Conservation (phyloP, 73 alveolate species). For the Paraurostyla sp. region DNA sequence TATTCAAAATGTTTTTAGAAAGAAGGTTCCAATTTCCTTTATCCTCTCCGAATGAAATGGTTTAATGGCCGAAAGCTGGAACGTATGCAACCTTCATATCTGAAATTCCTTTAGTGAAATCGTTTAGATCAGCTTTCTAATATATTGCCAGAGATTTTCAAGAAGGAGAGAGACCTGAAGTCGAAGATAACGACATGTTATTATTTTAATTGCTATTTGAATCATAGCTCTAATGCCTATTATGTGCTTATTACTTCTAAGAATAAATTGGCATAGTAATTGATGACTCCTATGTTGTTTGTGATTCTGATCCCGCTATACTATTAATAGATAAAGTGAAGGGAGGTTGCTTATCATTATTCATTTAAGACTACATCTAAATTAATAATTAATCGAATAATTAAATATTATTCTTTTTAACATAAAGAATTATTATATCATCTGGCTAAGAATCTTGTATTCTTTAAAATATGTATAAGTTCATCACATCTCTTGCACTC, state of each 20-base stretch:
- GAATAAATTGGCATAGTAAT: too few species aligned
- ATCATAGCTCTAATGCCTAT: too few species aligned
- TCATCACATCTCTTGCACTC: slow-evolving; percentile 32
- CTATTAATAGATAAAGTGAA: too few species aligned
- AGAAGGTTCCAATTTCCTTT: not conserved
- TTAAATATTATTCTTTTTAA: not conserved
- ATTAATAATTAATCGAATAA: not conserved
- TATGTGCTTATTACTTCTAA: too few species aligned
- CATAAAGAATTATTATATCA: not conserved
- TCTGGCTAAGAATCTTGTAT: not conserved
- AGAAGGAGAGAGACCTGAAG: not conserved
- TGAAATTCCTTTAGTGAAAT: slow-evolving; percentile 14
- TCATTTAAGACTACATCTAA: too few species aligned
- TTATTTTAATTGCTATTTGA: not conserved
- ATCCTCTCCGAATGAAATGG: not conserved
- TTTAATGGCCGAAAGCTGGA: not conserved
- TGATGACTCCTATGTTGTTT: too few species aligned
- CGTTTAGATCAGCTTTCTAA: slow-evolving; percentile 10
- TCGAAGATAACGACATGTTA: not conserved
- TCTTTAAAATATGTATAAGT: not conserved
- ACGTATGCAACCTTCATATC: slow-evolving; percentile 39
- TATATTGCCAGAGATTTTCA: not conserved
- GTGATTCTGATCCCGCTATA: too few species aligned
- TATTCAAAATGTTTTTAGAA: not conserved
- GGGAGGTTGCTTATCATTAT: too few species aligned